Conservation (phyloP, 2,329 filamentous ascomycete genomes). For the Shiraia bambusicola region DNA sequence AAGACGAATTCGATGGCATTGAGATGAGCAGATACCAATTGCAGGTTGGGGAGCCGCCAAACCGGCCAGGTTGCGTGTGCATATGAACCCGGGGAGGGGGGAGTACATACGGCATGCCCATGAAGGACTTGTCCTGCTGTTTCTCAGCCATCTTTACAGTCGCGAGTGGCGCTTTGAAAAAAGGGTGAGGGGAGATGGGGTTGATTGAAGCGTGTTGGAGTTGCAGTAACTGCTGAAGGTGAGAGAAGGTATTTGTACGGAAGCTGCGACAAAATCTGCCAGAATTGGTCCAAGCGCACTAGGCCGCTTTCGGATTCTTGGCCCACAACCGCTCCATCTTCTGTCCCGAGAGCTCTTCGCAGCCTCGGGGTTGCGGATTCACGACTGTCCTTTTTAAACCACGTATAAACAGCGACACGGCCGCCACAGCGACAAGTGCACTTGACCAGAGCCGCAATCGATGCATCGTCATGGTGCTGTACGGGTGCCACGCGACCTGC, state of each 20-base stretch:
- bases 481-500: not conserved
- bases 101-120: slow-evolving; percentile 50
- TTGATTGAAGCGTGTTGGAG: slow-evolving; percentile 20
- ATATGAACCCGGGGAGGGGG: too few relatives aligned
- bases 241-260: slow-evolving; percentile 28
- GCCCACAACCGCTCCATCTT: slow-evolving; percentile 9
- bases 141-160: slow-evolving; percentile 14
- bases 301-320: slow-evolving; percentile 16
- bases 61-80: slow-evolving; percentile 22
- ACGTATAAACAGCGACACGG: slow-evolving; percentile 7
- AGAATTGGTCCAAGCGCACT: slow-evolving; percentile 29
- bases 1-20: slow-evolving; percentile 28
- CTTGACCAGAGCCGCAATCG: slow-evolving; percentile 1
- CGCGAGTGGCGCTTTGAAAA: not conserved
- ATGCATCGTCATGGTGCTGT: not conserved
- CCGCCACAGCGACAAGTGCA: not conserved
- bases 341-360: slow-evolving; percentile 22
- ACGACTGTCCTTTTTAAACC: too few relatives aligned
- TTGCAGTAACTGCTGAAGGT: slow-evolving; percentile 20
- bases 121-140: slow-evolving; percentile 29
- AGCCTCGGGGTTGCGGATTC: slow-evolving; percentile 24
- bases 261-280: slow-evolving; percentile 23
- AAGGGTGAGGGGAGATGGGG: slow-evolving; percentile 22
- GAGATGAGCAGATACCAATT: slow-evolving; percentile 27
- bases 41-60: slow-evolving; percentile 18